A percentile compares a stretch with the other conserved stretches of the same genome.
phyloP scores from a whole-genome alignment of 1,284 basidiomycete genomes.

The Trichosporon ovoides region DNA sequence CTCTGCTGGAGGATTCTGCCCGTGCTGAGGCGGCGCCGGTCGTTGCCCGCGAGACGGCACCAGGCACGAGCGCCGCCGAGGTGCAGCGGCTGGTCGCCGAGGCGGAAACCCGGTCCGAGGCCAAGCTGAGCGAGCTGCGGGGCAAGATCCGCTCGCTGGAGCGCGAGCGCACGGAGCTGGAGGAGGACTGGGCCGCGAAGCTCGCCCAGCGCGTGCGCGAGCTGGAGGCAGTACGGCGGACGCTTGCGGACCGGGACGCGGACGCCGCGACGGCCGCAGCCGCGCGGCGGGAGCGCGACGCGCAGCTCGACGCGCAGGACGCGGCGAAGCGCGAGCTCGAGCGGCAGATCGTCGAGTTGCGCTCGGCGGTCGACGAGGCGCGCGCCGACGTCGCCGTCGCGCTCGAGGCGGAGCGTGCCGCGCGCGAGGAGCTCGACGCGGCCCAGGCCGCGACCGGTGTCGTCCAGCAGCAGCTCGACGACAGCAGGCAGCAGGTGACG shows the following conservation, averaged over 20 bases:
- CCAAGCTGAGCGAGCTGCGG: slow-evolving; percentile 64
- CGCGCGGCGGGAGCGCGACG: slow-evolving; percentile 59
- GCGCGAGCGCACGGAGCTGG: slow-evolving; percentile 52
- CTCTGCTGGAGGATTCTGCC: slow-evolving; percentile 60
- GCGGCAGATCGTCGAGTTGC: slow-evolving; percentile 49
- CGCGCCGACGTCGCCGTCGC: slow-evolving; percentile 51
- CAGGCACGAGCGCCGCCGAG: slow-evolving; percentile 54
- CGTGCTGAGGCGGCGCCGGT: slow-evolving; percentile 4
- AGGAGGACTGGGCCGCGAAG: slow-evolving; percentile 75
- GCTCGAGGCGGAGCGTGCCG: slow-evolving; percentile 48
- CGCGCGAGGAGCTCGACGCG: slow-evolving; percentile 46
- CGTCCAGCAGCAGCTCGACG: slow-evolving; percentile 47
- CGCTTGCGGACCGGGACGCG: slow-evolving; percentile 55
- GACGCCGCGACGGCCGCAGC: slow-evolving; percentile 55
- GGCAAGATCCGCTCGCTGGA: slow-evolving; percentile 46
- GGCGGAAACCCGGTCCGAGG: slow-evolving; percentile 69
- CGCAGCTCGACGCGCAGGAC: slow-evolving; percentile 56
- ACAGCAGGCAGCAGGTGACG: slow-evolving; percentile 33
- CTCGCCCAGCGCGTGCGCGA: slow-evolving; percentile 51
- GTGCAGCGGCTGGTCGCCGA: slow-evolving; percentile 70
- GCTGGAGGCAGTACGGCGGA: slow-evolving; percentile 62
- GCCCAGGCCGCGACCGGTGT: slow-evolving; percentile 36
- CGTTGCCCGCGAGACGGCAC: background rate
- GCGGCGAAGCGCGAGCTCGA: slow-evolving; percentile 56
- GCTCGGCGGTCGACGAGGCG: slow-evolving; percentile 51